A percentile compares a stretch with the other conserved stretches of the same genome.
Evolutionary conservation across 2,329 filamentous ascomycete genomes (phyloP).

Genomic region (Coniochaeta ligniaria): DNA sequence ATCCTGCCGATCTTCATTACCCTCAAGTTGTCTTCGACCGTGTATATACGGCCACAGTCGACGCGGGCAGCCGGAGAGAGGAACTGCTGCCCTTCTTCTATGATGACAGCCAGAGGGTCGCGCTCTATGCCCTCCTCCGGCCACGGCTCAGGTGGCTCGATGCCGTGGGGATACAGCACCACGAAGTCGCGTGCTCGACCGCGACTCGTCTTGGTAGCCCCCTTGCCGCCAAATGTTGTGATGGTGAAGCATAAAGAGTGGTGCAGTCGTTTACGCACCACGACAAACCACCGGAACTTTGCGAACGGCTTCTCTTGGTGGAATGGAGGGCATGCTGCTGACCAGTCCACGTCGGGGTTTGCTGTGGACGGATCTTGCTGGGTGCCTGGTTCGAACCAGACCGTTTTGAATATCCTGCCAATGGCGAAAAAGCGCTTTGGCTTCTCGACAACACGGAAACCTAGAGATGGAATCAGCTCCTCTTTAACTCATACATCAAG

Average conservation of each 20-base stretch:
- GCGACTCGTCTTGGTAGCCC: slow-evolving; percentile 3
- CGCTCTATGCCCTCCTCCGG: slow-evolving; percentile 13
- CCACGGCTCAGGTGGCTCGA: slow-evolving; percentile 12
- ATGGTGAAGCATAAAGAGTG: slow-evolving; percentile 19
- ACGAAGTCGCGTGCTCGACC: slow-evolving; percentile 12
- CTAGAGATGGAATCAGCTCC: slow-evolving; percentile 4
- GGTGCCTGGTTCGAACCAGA: slow-evolving; percentile 19
- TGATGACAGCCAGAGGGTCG: slow-evolving; percentile 14
- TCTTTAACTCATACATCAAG: no score
- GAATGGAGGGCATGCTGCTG: slow-evolving; percentile 7
- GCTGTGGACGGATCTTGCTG: neutral
- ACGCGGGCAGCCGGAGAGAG: slow-evolving; percentile 17
- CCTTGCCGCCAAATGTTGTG: slow-evolving; percentile 11
- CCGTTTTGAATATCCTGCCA: slow-evolving; percentile 18
- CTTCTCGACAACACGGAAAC: slow-evolving; percentile 12
- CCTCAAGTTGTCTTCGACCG: slow-evolving; percentile 16
- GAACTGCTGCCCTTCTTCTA: slow-evolving; percentile 16
- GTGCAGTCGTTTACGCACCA: slow-evolving; percentile 14
- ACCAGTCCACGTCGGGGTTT: slow-evolving; percentile 8
- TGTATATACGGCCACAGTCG: slow-evolving; percentile 18
- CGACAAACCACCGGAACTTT: slow-evolving; percentile 18
- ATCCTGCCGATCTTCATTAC: slow-evolving; percentile 19
- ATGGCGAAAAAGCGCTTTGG: slow-evolving; percentile 19
- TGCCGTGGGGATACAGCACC: slow-evolving; percentile 12
- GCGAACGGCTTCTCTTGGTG: slow-evolving; percentile 12